Evolutionary conservation across 768 basidiomycete species (phyloP).

Genomic region (Goffeauzyma gilvescens): DNA sequence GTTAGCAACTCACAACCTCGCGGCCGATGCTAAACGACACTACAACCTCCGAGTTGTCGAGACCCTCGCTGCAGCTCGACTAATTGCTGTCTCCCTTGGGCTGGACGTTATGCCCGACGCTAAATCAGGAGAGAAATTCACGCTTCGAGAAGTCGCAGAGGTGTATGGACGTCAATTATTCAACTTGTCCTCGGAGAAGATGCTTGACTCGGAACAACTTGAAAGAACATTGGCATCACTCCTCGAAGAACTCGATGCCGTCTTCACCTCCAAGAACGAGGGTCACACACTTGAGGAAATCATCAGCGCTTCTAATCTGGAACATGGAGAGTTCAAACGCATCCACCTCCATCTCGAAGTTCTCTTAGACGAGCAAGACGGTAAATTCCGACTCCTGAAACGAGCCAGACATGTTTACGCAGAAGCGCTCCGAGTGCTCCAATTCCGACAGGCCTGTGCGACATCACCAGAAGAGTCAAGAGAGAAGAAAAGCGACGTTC

Average conservation of each 20-base stretch:
- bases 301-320: too few species aligned
- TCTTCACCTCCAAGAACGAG: constrained; percentile 36
- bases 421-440: constrained; percentile 62
- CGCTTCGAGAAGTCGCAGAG: constrained; percentile 15
- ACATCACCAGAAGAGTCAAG: background rate
- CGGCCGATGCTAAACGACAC: constrained; percentile 49
- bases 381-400: constrained; percentile 63
- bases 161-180: constrained; percentile 5
- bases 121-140: constrained; percentile 5
- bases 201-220: background rate
- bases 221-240: constrained; percentile 4
- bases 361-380: constrained; percentile 40
- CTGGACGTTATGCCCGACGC: constrained; percentile 7
- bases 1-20: constrained; percentile 62
- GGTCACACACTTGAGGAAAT: constrained; percentile 40
- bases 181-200: background rate
- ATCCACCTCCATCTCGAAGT: constrained; percentile 61
- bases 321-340: constrained; percentile 44
- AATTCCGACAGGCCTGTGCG: constrained; percentile 49
- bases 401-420: constrained; percentile 62
- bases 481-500: constrained; percentile 20
- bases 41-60: constrained; percentile 91
- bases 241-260: background rate
- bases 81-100: constrained; percentile 46
- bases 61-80: constrained; percentile 56